A percentile compares a stretch with the other conserved stretches of the same genome.
Evolutionary conservation across 176 grass and related monocot species (phyloP).

Genomic region (Stipa capillata): DNA sequence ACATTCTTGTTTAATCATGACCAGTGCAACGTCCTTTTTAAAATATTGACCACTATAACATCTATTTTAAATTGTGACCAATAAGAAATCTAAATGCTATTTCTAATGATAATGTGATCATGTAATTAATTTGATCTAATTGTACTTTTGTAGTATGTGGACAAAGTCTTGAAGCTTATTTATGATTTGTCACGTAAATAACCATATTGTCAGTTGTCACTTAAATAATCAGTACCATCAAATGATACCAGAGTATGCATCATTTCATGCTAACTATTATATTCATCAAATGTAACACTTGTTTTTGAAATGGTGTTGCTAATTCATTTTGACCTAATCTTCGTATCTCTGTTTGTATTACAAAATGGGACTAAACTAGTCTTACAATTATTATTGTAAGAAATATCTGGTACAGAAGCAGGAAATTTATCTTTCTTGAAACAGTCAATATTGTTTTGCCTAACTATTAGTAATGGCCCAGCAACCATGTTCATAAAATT

Average conservation of each 20-base stretch:
- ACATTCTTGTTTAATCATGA: too few relatives aligned
- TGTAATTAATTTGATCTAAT: background rate
- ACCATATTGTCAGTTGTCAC: too few relatives aligned
- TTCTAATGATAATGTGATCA: background rate
- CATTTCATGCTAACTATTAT: background rate
- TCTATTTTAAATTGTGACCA: background rate
- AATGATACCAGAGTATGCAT: background rate
- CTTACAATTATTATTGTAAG: background rate
- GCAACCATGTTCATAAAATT: background rate
- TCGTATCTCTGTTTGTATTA: background rate
- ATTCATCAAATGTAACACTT: background rate
- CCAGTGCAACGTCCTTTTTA: too few relatives aligned
- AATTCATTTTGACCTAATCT: background rate
- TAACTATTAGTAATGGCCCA: background rate
- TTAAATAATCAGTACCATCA: background rate
- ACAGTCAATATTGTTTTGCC: background rate
- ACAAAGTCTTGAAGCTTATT: background rate
- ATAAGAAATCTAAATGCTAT: background rate
- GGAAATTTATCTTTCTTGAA: background rate
- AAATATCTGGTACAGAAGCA: background rate
- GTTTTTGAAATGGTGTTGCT: background rate
- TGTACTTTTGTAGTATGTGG: background rate
- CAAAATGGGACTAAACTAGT: background rate
- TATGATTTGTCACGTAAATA: background rate
- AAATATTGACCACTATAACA: too few relatives aligned